These are phyloP conservation scores for Candida mesenterica DNA, from an alignment of 1,139 yeast species.

Conservation along the genomic window DNA sequence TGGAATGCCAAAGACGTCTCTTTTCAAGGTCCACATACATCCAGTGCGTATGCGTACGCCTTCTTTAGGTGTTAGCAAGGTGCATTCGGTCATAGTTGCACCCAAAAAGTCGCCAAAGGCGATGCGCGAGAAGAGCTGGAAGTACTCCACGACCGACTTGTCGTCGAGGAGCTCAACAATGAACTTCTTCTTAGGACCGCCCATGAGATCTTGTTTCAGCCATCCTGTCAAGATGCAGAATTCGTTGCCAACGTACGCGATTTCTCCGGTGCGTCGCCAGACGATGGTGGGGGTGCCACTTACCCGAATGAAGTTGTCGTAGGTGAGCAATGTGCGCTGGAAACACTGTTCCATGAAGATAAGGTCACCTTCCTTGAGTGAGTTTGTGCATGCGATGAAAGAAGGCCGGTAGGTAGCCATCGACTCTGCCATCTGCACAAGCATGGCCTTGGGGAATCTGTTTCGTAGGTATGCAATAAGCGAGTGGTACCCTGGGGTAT, in stretches of 20 bases:
- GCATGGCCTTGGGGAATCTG: conserved; percentile 66
- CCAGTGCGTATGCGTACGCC: conserved; percentile 61
- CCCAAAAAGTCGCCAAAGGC: conserved; percentile 93
- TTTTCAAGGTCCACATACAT: conserved; percentile 82
- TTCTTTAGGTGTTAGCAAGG: conserved; percentile 58
- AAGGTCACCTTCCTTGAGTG: conserved; percentile 84
- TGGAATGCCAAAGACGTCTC: conserved; percentile 65
- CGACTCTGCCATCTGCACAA: conserved; percentile 81
- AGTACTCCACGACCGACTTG: conserved; percentile 80
- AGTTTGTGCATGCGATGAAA: conserved; percentile 88
- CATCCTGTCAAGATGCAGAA: conserved; percentile 90
- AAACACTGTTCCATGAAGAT: conserved; percentile 96
- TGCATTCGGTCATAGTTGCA: conserved; percentile 85
- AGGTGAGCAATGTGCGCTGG: conserved; percentile 85
- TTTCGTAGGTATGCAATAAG: conserved; percentile 69
- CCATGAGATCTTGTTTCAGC: conserved; percentile 66
- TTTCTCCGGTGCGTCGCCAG: conserved; percentile 95
- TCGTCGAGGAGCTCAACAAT: conserved; percentile 91
- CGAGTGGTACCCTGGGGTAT: conserved; percentile 88
- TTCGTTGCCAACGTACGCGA: conserved; percentile 91
- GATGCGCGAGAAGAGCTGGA: conserved; percentile 76
- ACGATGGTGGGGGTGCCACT: conserved; percentile 94
- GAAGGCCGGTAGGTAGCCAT: conserved; percentile 91
- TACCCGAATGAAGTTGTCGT: conserved; percentile 76
- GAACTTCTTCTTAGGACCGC: conserved; percentile 56